Base-by-base conservation (phyloP, 1,284 basidiomycete species). In the Ceratobasidium sp. region DNA sequence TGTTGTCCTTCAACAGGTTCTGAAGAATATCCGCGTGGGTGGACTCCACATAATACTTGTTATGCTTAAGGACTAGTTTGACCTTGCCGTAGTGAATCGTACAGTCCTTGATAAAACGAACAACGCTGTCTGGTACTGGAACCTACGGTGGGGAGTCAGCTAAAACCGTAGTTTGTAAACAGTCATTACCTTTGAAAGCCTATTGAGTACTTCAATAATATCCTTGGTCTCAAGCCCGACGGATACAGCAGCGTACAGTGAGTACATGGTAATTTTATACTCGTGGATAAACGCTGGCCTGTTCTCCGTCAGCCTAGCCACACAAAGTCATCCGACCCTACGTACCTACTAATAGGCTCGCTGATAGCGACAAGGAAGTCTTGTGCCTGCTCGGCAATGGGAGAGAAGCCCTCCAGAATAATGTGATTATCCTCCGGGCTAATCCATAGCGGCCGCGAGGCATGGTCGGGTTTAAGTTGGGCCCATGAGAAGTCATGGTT, bases 231-330 rank as follows among this genome's bases (percentile, higher is more conserved):
- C 94, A 40, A 99, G 82, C 25, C 97, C 97, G 70, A 99, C 97
- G 15, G 96, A 98, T 72, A 99, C 96, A 68, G 97, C 97, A 64
- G 97, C 97, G 79, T 99, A 98, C 31, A 99, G 84, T 27, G 96
- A 98, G 79, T 98, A 97, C 53, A 96, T 91, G 57, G 96, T 98
- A 76, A 99, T 88, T 80, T 97, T 95, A 85, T 98, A 99, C 83
- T 99, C 97, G 81, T 99, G 97, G 72, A 99, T 96, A 80, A 97
- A 93, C 35, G 93, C 90, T 47, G 97, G 97, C 82, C 94, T 95
- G 77, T n/a, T 70, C 42, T 15, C 71, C 74, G 68, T 68, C 31
- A 62, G 55, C 69, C 43, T 17, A 13, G 27, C 22, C 47, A 13
- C 42, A 31, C 15, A 13, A 38, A 54, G 22, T 35, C 25, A 13